A percentile compares a stretch with the other conserved stretches of the same genome.
Conservation (phyloP, 2,329 filamentous ascomycete species). For the Sporothrix dimorphospora region DNA sequence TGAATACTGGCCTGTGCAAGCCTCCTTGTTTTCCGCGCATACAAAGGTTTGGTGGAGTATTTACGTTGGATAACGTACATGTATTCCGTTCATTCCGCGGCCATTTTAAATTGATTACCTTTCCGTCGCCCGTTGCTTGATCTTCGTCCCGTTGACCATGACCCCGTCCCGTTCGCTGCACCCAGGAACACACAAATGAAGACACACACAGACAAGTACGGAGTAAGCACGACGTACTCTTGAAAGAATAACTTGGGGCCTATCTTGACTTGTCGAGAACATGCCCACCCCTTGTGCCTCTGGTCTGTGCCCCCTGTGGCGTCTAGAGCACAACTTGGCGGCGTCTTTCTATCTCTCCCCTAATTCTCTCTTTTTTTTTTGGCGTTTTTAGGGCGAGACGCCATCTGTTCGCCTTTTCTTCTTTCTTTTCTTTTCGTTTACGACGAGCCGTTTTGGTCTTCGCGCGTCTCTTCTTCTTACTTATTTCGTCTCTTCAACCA, state of each 20-base stretch:
- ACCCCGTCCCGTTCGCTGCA: background rate
- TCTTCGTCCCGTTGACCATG: background rate
- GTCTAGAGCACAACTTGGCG: background rate
- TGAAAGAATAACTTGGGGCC: no score
- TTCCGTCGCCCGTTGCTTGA: background rate
- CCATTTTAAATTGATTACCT: background rate
- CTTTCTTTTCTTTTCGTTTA: background rate
- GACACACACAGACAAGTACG: no score
- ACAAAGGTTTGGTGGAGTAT: no score
- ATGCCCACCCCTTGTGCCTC: background rate
- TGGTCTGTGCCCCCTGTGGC: background rate
- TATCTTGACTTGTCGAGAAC: background rate
- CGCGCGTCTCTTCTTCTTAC: background rate
- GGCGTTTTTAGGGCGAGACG: constrained; percentile 5
- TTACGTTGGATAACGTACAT: no score
- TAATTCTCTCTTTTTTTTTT: background rate
- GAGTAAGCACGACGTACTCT: no score
- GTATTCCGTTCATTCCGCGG: background rate
- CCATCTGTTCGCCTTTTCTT: background rate
- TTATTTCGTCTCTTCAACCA: background rate
- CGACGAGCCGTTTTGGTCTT: constrained; percentile 7
- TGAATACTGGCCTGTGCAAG: constrained; percentile 6
- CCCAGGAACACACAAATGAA: no score
- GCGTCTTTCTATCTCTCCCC: background rate
- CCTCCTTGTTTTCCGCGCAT: no score